These are phyloP conservation scores for Rosa hybrid DNA, from an alignment of 331 rosid genomes.

Conservation along the genomic window DNA sequence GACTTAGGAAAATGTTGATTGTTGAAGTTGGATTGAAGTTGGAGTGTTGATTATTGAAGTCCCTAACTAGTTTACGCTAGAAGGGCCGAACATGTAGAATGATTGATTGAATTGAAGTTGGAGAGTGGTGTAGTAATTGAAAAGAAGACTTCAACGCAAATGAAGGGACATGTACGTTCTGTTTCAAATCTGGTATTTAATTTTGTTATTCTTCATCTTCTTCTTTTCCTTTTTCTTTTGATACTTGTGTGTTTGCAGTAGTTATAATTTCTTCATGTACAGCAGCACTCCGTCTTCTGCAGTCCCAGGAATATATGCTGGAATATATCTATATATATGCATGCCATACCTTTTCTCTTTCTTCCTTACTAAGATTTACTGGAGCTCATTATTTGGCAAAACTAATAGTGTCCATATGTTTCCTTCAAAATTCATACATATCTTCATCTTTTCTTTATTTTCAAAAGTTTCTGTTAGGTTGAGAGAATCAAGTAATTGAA, in stretches of 20 bases:
- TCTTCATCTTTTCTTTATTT: neutral
- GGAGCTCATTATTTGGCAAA: neutral
- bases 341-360: neutral
- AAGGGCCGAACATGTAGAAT: neutral
- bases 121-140: neutral
- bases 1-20: neutral
- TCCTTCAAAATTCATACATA: no score
- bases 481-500: neutral
- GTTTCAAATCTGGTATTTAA: neutral
- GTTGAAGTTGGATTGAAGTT: neutral
- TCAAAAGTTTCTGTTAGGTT: neutral
- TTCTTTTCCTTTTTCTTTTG: neutral
- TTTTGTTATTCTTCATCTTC: neutral
- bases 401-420: neutral
- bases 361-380: neutral
- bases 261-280: neutral
- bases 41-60: neutral
- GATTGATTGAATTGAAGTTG: neutral
- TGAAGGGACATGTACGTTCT: neutral
- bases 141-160: neutral
- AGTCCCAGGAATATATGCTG: no score
- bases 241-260: neutral
- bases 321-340: neutral
- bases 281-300: neutral
- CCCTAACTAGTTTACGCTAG: neutral